Base-by-base conservation (phyloP, 1,139 yeast genomes). In the Wickerhamiella infanticola region DNA sequence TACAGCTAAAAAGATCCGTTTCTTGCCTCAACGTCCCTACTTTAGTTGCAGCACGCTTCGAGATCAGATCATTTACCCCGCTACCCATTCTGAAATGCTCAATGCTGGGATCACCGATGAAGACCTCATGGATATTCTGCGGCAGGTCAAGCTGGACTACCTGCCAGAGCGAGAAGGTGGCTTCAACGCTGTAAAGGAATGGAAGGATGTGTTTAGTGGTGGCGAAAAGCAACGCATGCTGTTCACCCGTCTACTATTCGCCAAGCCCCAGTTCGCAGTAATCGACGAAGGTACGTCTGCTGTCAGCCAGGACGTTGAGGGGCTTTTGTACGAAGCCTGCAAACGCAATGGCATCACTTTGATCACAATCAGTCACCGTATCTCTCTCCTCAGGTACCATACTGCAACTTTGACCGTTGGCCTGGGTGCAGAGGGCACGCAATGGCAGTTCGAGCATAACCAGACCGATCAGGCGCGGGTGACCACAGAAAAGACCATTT, bases 251-350 rank as follows among this genome's bases (percentile, higher is more conserved):
- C 75, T 88, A 5, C 68, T 88, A 55, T 85, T 81, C 66, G 83
- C 82, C 62, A 72, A 73, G 46, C 95, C 95, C 40, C 73, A 74
- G 59, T 82, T 83, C 63, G 90, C 88, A 3, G 77, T 88, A 5
- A 72, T 88, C 53, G 97, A 88, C 63, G 96, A 88, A 63, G 84
- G 94, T 35, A 88, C 96, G 8, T 83, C 86, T 59, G 96, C 97
- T 0, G 90, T 88, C 13, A 78, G 88, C 49, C 81, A 83, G 37
- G 97, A 88, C 62, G 88, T 84, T 60, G 97, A 88, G 63, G 96
- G 88, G 54, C 75, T 79, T 52, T 69, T 88, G 49, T 88, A 86
- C 63, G 94, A 84, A 58, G 63, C 80, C 52, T 71, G 88, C 61
- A 81, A 77, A 57, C 67, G 67, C 48, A 77, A 77, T 56, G 74